These are phyloP conservation scores for Ogataea trehaloabstinens DNA, from an alignment of 805 yeast species.

Conservation along the genomic window DNA sequence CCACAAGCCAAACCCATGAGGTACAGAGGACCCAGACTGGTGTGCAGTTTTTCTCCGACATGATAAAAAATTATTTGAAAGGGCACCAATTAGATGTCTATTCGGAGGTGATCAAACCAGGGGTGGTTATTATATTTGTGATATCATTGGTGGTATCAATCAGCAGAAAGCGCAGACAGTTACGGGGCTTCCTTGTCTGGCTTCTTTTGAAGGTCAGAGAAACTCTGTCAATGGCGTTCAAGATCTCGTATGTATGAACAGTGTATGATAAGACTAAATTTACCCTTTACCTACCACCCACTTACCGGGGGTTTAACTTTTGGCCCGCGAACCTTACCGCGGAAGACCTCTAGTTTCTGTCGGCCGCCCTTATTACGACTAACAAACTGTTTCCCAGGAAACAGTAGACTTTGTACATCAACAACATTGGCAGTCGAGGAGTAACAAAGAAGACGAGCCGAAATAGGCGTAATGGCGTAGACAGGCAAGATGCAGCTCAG, in stretches of 20 bases:
- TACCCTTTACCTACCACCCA: too few relatives aligned
- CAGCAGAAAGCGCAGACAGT: slow-evolving; percentile 6
- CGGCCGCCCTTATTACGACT: too few relatives aligned
- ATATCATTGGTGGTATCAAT: slow-evolving; percentile 16
- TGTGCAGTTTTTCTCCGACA: slow-evolving; percentile 6
- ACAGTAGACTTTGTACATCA: too few relatives aligned
- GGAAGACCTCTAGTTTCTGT: too few relatives aligned
- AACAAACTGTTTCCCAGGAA: too few relatives aligned
- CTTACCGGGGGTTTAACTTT: too few relatives aligned
- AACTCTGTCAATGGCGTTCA: slow-evolving; percentile 29
- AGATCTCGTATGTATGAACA: slow-evolving; percentile 24
- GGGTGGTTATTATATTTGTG: slow-evolving; percentile 15
- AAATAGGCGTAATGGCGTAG: too few relatives aligned
- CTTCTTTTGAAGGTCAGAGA: slow-evolving; percentile 16
- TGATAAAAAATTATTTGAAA: slow-evolving; percentile 1
- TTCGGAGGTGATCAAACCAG: slow-evolving; percentile 11
- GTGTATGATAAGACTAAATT: too few relatives aligned
- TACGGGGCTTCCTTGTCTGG: slow-evolving; percentile 17
- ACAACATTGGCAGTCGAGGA: too few relatives aligned
- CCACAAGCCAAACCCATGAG: background rate
- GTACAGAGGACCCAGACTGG: background rate
- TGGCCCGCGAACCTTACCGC: too few relatives aligned
- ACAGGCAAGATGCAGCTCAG: too few relatives aligned
- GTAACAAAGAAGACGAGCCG: too few relatives aligned
- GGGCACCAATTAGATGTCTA: slow-evolving; percentile 2